Conservation (phyloP, 73 alveolate species). For the Paramecium bursaria region DNA sequence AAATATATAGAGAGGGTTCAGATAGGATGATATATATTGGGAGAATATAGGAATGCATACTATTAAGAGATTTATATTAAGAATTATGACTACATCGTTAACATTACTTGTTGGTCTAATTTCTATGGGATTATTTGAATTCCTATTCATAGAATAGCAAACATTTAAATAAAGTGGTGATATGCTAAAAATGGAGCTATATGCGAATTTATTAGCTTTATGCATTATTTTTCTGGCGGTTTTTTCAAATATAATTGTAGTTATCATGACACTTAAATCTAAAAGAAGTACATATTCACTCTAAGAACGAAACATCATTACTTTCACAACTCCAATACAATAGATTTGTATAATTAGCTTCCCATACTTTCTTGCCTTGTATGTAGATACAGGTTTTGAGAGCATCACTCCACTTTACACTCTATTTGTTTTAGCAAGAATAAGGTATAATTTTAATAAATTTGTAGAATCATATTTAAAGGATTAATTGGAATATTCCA, state of each 20-base stretch:
- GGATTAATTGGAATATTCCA: neutral
- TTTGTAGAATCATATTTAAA: conserved; percentile 15
- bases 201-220: conserved; percentile 2
- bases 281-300: conserved; percentile 29
- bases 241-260: neutral
- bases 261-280: conserved; percentile 23
- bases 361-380: conserved; percentile 12
- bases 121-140: conserved; percentile 28
- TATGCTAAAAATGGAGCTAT: neutral
- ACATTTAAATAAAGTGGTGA: conserved; percentile 8
- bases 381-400: neutral
- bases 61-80: conserved; percentile 19
- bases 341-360: conserved; percentile 28
- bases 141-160: neutral
- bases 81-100: conserved; percentile 17
- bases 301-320: conserved; percentile 38
- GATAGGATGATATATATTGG: conserved; percentile 57
- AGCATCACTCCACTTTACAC: neutral
- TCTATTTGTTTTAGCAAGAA: neutral
- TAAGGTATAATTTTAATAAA: too few species aligned
- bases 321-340: conserved; percentile 32
- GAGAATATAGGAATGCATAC: conserved; percentile 59
- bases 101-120: conserved; percentile 34
- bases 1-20: conserved; percentile 49
- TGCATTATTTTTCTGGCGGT: conserved; percentile 5